Conservation (phyloP, 371 early-diverging fungal genomes). For the Mucor velutinosus region DNA sequence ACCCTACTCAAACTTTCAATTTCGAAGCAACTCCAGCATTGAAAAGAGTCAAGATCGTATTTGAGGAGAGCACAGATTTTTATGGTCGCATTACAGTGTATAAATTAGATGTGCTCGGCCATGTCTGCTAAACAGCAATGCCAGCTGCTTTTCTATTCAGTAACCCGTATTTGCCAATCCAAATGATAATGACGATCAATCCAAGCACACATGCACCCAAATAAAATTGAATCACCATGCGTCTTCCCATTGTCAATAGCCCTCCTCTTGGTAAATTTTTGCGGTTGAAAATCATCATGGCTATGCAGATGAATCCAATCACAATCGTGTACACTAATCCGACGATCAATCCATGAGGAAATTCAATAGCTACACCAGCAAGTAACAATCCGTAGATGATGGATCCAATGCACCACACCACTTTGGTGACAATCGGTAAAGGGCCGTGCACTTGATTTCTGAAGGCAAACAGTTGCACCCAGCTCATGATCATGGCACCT, state of each 20-base stretch:
- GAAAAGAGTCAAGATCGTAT: slow-evolving; percentile 65
- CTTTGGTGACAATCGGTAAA: slow-evolving; percentile 18
- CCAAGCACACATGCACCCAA: slow-evolving; percentile 44
- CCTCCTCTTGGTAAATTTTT: slow-evolving; percentile 33
- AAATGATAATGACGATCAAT: slow-evolving; percentile 46
- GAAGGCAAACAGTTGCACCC: slow-evolving; percentile 57
- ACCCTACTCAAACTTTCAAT: slow-evolving; percentile 46
- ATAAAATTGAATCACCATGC: slow-evolving; percentile 54
- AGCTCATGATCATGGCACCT: slow-evolving; percentile 60
- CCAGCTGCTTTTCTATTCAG: slow-evolving; percentile 45
- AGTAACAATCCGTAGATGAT: slow-evolving; percentile 44
- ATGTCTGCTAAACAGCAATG: neutral
- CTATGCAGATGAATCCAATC: slow-evolving; percentile 25
- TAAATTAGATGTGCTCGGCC: slow-evolving; percentile 70
- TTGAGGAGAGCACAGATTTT: slow-evolving; percentile 83
- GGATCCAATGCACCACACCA: slow-evolving; percentile 36
- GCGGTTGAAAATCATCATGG: slow-evolving; percentile 29
- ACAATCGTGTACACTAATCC: slow-evolving; percentile 43
- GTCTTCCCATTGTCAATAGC: slow-evolving; percentile 43
- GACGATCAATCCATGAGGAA: slow-evolving; percentile 43
- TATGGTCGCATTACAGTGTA: slow-evolving; percentile 90
- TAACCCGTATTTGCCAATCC: slow-evolving; percentile 51
- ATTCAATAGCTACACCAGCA: slow-evolving; percentile 50
- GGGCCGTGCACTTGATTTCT: slow-evolving; percentile 46
- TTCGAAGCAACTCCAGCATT: slow-evolving; percentile 16